Base-by-base conservation (phyloP, 1,284 basidiomycete species). In the Amylostereum chailletii region DNA sequence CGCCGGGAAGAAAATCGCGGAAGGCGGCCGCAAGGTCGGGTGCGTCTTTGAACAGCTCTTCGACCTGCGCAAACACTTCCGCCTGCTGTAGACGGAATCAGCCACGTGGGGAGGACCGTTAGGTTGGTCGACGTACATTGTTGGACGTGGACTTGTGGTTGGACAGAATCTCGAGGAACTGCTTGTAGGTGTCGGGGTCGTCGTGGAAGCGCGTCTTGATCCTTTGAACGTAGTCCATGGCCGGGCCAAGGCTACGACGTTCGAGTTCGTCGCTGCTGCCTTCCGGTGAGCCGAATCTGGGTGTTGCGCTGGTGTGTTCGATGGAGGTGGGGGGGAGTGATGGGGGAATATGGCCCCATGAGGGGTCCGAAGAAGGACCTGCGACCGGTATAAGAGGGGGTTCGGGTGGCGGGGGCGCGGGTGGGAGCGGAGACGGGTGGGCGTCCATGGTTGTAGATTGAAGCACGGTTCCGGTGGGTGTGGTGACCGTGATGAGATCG, bases 181-280 rank as follows among this genome's bases (percentile, higher is more conserved):
- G 85, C 61, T 90, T 87, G 69, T 98, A 99, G 6, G 89, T 94
- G 34, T 94, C 91, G 1, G 91, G 83, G 59, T 95, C 90, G 49
- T 73, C 71, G 26, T 72, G 71, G 68, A 94, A 98, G 38, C 93
- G 83, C 57, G 90, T 87, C 69, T 96, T 98, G 70, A 98, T 97
- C 69, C 93, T 94, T 69, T 96, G 94, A 38, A 99, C 92, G 60
- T 96, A 99, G 60, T 90, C 84, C 56, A 99, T 87, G 1, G 94
- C 95, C 1, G 83, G 82, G 54, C 79, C 77, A 43, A 85, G 75
- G 32, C 42, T 50, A 29, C 49, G 54, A 26, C 46, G 45, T 19
- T 56, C 54, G 73, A 66, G 53, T 67, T 56, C 54, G 27, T 52
- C 54, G 10, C 30, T 9, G 2, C 37, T 38, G 9, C 19, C 19